A percentile compares a stretch with the other conserved stretches of the same genome.
Evolutionary conservation across 768 basidiomycete species (phyloP).

Genomic region (Thelephora ganbajun): DNA sequence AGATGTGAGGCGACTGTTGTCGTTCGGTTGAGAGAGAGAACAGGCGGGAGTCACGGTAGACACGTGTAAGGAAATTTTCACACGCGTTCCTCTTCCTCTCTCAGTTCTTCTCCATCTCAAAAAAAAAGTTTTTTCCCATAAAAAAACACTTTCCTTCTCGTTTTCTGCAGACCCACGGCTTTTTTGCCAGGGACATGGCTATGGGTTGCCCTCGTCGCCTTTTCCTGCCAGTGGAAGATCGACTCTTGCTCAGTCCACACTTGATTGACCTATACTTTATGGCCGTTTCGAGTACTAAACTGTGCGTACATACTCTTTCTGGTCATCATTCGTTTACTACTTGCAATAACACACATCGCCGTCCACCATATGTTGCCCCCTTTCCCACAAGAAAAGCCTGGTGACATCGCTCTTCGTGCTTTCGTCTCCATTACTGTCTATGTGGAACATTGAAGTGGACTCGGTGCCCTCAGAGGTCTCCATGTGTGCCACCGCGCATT

Average conservation of each 20-base stretch:
- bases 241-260: constrained; percentile 53
- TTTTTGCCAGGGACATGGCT: constrained; percentile 68
- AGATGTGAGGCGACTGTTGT: constrained; percentile 5
- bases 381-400: too few species aligned
- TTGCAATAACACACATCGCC: too few species aligned
- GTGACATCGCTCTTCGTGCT: too few species aligned
- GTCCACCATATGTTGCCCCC: too few species aligned
- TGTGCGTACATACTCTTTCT: constrained; percentile 27
- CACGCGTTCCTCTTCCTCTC: neutral
- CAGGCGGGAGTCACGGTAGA: constrained; percentile 4
- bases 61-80: constrained; percentile 2
- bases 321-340: neutral
- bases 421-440: too few species aligned
- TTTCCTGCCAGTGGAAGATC: constrained; percentile 63
- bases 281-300: constrained; percentile 73
- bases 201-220: constrained; percentile 60
- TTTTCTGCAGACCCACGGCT: constrained; percentile 36
- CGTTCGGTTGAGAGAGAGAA: constrained; percentile 2
- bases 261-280: constrained; percentile 44
- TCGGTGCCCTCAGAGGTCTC: too few species aligned
- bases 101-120: constrained; percentile 6
- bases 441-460: too few species aligned
- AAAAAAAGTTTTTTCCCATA: too few species aligned
- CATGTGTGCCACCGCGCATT: too few species aligned
- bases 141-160: too few species aligned